Conservation (phyloP, 441 rosid species). For the Heliophila coronopifolia region DNA sequence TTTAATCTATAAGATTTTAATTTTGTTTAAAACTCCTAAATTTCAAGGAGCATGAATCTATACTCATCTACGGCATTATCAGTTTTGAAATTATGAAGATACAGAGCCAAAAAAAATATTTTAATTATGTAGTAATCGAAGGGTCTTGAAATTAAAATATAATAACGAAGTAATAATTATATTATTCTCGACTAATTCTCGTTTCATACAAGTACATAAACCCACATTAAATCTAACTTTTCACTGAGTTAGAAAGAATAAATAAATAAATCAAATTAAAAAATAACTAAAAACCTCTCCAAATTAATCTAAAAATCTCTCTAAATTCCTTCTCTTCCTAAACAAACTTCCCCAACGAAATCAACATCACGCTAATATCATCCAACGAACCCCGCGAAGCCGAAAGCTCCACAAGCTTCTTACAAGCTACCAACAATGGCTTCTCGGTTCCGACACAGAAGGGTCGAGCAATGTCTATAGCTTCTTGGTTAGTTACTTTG, state of each 20-base stretch:
- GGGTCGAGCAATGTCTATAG: constrained; percentile 47
- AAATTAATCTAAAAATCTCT: constrained; percentile 12
- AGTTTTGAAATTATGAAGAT: no score
- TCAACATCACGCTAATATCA: constrained; percentile 60
- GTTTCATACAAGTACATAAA: constrained; percentile 19
- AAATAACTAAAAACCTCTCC: neutral
- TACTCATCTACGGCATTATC: no score
- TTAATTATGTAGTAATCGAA: no score
- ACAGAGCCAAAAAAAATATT: no score
- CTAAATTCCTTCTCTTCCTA: constrained; percentile 8
- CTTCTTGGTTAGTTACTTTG: constrained; percentile 56
- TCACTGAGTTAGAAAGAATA: constrained; percentile 24
- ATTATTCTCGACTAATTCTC: constrained; percentile 2
- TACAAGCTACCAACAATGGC: constrained; percentile 53
- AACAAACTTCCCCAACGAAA: constrained; percentile 34
- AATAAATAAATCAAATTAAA: constrained; percentile 16
- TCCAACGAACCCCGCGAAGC: constrained; percentile 57
- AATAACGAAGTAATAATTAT: constrained; percentile 5
- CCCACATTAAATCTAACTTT: neutral
- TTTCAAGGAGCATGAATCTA: no score
- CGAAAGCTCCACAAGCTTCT: constrained; percentile 51
- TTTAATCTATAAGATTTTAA: no score
- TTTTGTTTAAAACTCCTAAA: no score
- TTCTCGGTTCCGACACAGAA: constrained; percentile 35
- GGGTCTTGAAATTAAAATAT: neutral